Percentiles rank a stretch among this genome's conserved stretches.
These are phyloP conservation scores for Eremomyces bilateralis DNA, from an alignment of 495 filamentous ascomycete species.

Conservation along the genomic window DNA sequence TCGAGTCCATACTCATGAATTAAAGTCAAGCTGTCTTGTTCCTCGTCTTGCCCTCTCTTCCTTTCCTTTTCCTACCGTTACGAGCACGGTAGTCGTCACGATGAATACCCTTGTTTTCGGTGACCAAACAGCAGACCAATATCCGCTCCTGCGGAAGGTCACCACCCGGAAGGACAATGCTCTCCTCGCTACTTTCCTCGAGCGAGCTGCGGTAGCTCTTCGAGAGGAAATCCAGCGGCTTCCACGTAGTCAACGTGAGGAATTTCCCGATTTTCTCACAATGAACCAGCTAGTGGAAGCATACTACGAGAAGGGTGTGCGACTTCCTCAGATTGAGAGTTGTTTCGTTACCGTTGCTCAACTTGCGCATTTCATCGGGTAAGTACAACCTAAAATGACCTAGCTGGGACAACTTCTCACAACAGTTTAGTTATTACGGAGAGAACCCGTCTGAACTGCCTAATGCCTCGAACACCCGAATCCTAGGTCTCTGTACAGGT, in stretches of 20 bases:
- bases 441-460: conserved; percentile 25
- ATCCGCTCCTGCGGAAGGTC: conserved; percentile 40
- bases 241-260: conserved; percentile 32
- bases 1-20: background rate
- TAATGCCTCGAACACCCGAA: conserved; percentile 22
- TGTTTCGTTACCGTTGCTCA: conserved; percentile 49
- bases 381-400: conserved; percentile 17
- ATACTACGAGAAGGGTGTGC: conserved; percentile 33
- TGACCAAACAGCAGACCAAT: conserved; percentile 58
- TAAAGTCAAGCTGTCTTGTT: background rate
- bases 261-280: conserved; percentile 46
- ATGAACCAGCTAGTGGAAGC: conserved; percentile 48
- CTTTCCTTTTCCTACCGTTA: no score
- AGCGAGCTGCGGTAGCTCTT: conserved; percentile 36
- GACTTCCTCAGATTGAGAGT: conserved; percentile 41
- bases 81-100: no score
- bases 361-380: conserved; percentile 58
- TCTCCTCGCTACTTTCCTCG: conserved; percentile 41
- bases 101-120: conserved; percentile 34
- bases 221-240: conserved; percentile 40
- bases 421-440: conserved; percentile 29
- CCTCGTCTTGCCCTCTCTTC: background rate
- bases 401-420: conserved; percentile 2
- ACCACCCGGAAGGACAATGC: conserved; percentile 41
- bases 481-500: conserved; percentile 50